A percentile compares a stretch with the other conserved stretches of the same genome.
Conservation (phyloP, 1,284 basidiomycete genomes). For the Ceratobasidium papillatum region DNA sequence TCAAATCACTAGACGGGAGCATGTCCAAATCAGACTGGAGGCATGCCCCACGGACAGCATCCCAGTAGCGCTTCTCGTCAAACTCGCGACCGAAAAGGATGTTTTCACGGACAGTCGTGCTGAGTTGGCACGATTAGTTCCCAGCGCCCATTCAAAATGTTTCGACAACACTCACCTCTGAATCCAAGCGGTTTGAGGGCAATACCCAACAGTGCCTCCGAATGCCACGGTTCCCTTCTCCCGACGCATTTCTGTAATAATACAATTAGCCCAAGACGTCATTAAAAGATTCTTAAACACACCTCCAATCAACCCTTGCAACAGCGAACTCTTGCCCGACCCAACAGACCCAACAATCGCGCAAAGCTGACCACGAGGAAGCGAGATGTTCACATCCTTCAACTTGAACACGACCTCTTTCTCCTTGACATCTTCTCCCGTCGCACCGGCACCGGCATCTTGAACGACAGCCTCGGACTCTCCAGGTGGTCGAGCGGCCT, state of each 20-base stretch:
- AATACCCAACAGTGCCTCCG: conserved; percentile 64
- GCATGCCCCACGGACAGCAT: conserved; percentile 76
- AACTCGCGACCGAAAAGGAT: conserved; percentile 85
- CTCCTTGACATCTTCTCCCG: conserved; percentile 50
- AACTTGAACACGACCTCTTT: conserved; percentile 63
- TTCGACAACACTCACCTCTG: conserved; percentile 51
- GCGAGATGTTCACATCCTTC: conserved; percentile 65
- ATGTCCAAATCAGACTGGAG: conserved; percentile 82
- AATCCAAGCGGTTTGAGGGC: conserved; percentile 68
- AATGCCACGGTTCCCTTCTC: conserved; percentile 73
- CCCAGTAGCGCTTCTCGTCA: conserved; percentile 81
- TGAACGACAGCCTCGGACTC: conserved; percentile 16
- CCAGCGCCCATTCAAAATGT: neutral
- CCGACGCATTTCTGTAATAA: conserved; percentile 66
- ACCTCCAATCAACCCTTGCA: conserved; percentile 77
- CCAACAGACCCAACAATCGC: conserved; percentile 73
- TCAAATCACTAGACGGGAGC: conserved; percentile 82
- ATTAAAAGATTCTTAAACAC: neutral
- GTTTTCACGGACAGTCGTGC: conserved; percentile 72
- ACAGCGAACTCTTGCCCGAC: conserved; percentile 74
- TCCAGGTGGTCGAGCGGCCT: conserved; percentile 8
- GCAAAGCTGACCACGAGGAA: conserved; percentile 76
- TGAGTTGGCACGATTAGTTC: neutral
- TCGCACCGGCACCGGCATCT: conserved; percentile 23
- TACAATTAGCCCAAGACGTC: neutral